Base-by-base conservation (phyloP, 331 rosid species). In the Quercus phellos region DNA sequence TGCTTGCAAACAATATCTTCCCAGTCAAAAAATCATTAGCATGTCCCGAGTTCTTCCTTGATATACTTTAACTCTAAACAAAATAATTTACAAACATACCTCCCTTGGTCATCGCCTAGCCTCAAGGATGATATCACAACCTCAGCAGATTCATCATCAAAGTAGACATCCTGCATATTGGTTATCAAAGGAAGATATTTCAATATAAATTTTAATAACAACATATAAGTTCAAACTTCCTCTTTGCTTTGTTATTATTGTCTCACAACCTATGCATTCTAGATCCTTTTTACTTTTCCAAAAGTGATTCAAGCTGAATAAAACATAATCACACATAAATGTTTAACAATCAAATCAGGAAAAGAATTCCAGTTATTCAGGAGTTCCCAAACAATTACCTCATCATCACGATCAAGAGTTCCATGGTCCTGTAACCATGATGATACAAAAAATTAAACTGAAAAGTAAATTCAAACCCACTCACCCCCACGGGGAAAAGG, bases 71-170 rank as follows among this genome's bases (percentile, higher is more conserved):
- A 32, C 29, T 11, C 73, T 19, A 55, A 69, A 68, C 13, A 77
- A 72, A 75, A 72, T 66, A 26, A 74, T 35, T 78, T 73, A 63
- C 32, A 73, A 83, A 88, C 97, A 83, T 72, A 95, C 99, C 99
- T 93, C 84, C 99, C 99, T 77, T 93, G 93, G 54, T 95, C 99
- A 82, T 93, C 98, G 68, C 97, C 89, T 21, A 95, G 98, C 83
- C 98, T 88, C 64, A 95, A 84, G 77, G 98, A 91, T 19, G 99
- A 95, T 88, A 95, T 91, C 66, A 93, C 97, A 27, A 95, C 98
- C 85, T 95, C 98, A 55, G 98, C 98, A 76, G 98, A 95, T 73
- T 95, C 99, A 68, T 95, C 99, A 50, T 90, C 97, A 87, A 93
- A 95, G 89, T 95, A 95, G 80, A 90, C 99, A 68, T 93, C 97